phyloP scores from a whole-genome alignment of 192 early-diverging fungal genomes.

The Geranomyces variabilis region DNA sequence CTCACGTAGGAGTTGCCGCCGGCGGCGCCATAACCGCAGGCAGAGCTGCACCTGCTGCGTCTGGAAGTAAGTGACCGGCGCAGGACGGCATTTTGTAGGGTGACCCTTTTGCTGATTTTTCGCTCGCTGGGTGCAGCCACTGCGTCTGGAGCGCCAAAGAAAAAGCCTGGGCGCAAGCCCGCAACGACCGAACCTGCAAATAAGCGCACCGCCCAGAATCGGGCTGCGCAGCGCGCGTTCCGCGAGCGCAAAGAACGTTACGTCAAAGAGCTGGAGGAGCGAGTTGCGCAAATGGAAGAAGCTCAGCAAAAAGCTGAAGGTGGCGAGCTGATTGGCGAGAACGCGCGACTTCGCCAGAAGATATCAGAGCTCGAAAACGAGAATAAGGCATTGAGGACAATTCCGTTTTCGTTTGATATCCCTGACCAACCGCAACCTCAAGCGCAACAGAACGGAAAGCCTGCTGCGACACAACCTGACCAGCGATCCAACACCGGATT shows the following conservation, averaged over 20 bases:
- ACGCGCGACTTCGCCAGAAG: conserved; percentile 21
- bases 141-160: conserved; percentile 16
- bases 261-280: conserved; percentile 41
- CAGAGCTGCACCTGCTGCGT: conserved; percentile 10
- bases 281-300: conserved; percentile 37
- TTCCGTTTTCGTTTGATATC: conserved; percentile 32
- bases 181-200: conserved; percentile 45
- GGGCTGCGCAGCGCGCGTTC: conserved; percentile 50
- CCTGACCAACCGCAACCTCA: too few species aligned
- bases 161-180: conserved; percentile 51
- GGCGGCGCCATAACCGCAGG: background rate
- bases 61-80: background rate
- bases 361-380: conserved; percentile 29
- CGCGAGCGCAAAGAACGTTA: conserved; percentile 52
- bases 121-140: background rate
- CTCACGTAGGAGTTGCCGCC: conserved; percentile 13
- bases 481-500: background rate
- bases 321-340: conserved; percentile 30
- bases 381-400: conserved; percentile 27
- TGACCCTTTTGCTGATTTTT: background rate
- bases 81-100: background rate
- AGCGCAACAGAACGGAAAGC: background rate
- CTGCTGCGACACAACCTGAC: background rate
- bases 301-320: conserved; percentile 21
- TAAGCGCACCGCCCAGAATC: conserved; percentile 52